Percentiles rank a stretch among this genome's conserved stretches.
Conservation (phyloP, 495 filamentous ascomycete genomes). For the Diplogelasinospora grovesii region DNA sequence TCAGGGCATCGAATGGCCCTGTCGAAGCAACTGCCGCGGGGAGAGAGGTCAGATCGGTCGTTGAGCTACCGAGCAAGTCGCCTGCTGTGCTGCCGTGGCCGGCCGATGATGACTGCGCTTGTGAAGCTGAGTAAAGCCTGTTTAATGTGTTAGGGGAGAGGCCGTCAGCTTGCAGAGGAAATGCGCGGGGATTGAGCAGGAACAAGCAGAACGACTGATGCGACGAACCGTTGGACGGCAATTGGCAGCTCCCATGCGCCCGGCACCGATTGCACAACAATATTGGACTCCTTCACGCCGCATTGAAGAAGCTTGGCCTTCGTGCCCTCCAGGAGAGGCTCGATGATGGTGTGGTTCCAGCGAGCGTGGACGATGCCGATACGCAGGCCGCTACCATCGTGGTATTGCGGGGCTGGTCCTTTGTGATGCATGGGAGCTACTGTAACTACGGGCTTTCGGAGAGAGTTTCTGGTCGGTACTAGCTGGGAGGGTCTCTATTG, state of each 20-base stretch:
- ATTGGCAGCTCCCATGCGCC: constrained; percentile 91
- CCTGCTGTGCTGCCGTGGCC: constrained; percentile 61
- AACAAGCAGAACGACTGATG: too few species aligned
- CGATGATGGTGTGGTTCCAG: constrained; percentile 79
- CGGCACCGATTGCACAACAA: constrained; percentile 81
- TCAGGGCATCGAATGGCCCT: constrained; percentile 81
- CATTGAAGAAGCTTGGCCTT: constrained; percentile 45
- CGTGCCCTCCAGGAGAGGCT: constrained; percentile 65
- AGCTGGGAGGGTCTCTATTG: background rate
- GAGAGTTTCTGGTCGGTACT: background rate
- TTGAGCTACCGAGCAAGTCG: constrained; percentile 67
- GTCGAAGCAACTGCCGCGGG: constrained; percentile 28
- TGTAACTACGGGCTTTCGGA: background rate
- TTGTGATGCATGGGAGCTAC: constrained; percentile 41
- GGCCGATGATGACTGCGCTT: constrained; percentile 66
- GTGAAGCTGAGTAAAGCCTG: constrained; percentile 80
- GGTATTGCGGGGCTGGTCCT: constrained; percentile 38
- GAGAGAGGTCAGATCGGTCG: constrained; percentile 50
- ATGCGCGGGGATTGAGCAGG: background rate
- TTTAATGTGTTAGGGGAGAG: background rate
- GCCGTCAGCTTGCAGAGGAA: constrained; percentile 6
- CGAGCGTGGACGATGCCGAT: constrained; percentile 93
- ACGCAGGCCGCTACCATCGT: constrained; percentile 71
- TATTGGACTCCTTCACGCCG: constrained; percentile 82
- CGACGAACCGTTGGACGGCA: constrained; percentile 69